Percentiles rank a stretch among this genome's conserved stretches.
These are phyloP conservation scores for Tulasnella sp. DNA, from an alignment of 768 basidiomycete genomes.

Conservation along the genomic window DNA sequence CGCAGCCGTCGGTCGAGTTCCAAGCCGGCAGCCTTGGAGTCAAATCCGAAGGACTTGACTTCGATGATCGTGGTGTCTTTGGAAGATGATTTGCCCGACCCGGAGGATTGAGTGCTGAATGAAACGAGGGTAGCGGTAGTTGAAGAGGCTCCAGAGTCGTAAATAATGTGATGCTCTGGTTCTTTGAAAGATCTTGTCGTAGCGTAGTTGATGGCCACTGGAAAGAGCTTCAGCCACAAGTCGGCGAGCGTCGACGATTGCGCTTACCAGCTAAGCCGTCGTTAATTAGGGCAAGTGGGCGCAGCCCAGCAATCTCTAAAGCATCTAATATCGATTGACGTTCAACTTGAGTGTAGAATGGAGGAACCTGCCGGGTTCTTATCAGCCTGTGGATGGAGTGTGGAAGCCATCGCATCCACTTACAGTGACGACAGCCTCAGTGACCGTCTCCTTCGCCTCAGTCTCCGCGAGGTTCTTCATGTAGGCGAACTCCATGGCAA, in stretches of 20 bases:
- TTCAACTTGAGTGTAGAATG: conserved; percentile 83
- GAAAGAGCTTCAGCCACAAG: neutral
- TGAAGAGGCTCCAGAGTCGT: conserved; percentile 83
- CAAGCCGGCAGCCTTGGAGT: conserved; percentile 64
- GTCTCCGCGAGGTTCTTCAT: conserved; percentile 79
- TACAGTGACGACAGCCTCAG: conserved; percentile 73
- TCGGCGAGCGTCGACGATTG: neutral
- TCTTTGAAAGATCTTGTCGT: conserved; percentile 83
- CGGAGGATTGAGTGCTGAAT: conserved; percentile 33
- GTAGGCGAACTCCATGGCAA: conserved; percentile 90
- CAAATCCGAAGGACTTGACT: conserved; percentile 62
- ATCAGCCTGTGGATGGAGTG: neutral
- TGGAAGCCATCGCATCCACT: conserved; percentile 7
- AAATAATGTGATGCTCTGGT: conserved; percentile 81
- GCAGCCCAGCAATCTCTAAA: conserved; percentile 80
- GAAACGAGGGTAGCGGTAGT: conserved; percentile 67
- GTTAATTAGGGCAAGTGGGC: conserved; percentile 72
- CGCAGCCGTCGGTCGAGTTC: conserved; percentile 74
- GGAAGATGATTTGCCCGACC: conserved; percentile 20
- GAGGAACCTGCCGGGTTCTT: conserved; percentile 39
- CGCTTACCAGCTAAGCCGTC: conserved; percentile 64
- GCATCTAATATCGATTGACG: conserved; percentile 88
- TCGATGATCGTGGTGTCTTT: conserved; percentile 55
- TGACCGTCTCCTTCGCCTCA: conserved; percentile 56
- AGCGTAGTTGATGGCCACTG: conserved; percentile 92